Evolutionary conservation across 2,329 filamentous ascomycete genomes (phyloP), one percentile per base, ranked within the genome.

Genomic region (Cercospora janseana): DNA sequence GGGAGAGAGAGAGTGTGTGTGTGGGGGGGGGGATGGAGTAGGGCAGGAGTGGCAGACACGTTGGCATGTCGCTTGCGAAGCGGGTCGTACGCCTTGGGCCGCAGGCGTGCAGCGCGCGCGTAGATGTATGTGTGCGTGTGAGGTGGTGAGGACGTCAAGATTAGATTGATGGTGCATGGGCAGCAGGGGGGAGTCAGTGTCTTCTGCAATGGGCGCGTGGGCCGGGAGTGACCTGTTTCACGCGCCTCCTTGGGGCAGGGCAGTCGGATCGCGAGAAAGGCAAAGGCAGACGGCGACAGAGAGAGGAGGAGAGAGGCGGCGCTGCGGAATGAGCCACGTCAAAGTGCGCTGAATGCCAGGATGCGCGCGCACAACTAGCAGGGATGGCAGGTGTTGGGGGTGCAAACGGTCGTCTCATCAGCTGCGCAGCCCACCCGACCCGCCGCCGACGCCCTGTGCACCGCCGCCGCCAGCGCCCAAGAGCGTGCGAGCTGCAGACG

Each of bases 341-440:
- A 18, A 37, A n/a, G n/a, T n/a, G n/a, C n/a, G 34, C 34, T 18
- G 21, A 32, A 18, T 45, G n/a, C 42, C 28, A 34, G 42, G 42
- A 45, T 45, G 21, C 26, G 43, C 29, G 32, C 10, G 44, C 44
- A 46, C 44, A 37, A 26, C 43, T 38, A 46, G 44, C 44, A 46
- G 44, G 44, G 44, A 35, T 41, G 7, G 18, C 12, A 5, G 21
- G 16, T n/a, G 10, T 21, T 21, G 29, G 37, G 9, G 24, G 20
- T 24, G 31, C 29, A 46, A 18, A 46, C 44, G 32, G 42, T 24
- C 44, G 44, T 38, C 18, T 38, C 34, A 38, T 18, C 34, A 21
- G 34, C n/a, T 20, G 34, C 34, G 16, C 13, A 10, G 16, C 24
- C 18, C 20, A 21, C 34, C 10, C 34, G 34, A 21, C 34, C 2